phyloP scores from a whole-genome alignment of 2,329 filamentous ascomycete species.

The Cercospora sojina region DNA sequence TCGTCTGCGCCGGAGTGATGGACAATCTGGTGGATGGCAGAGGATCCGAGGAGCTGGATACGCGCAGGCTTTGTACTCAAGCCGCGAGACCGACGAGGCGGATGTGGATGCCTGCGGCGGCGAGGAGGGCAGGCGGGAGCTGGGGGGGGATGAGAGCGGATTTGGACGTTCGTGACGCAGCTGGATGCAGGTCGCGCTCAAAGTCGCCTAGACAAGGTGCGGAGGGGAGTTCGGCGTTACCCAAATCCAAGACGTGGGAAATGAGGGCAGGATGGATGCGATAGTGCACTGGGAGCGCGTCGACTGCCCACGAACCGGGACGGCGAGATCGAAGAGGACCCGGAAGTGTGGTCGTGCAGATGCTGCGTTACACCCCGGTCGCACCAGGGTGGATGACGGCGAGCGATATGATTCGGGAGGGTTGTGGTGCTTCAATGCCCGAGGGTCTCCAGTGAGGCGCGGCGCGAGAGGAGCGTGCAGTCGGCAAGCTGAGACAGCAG shows the following conservation, averaged over 20 bases:
- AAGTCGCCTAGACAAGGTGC: constrained; percentile 45
- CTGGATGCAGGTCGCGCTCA: constrained; percentile 45
- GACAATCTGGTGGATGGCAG: constrained; percentile 31
- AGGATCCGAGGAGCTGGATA: constrained; percentile 36
- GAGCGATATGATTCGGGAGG: constrained; percentile 27
- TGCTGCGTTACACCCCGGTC: constrained; percentile 44
- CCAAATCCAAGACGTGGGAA: constrained; percentile 37
- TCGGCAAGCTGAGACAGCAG: constrained; percentile 13
- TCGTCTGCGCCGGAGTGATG: constrained; percentile 20
- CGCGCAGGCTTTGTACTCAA: constrained; percentile 40
- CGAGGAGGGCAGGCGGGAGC: constrained; percentile 26
- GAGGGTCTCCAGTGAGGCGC: constrained; percentile 33
- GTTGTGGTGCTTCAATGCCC: constrained; percentile 41
- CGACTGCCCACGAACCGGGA: constrained; percentile 35
- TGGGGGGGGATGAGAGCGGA: constrained; percentile 26
- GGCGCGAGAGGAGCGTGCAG: constrained; percentile 30
- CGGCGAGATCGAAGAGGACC: constrained; percentile 42
- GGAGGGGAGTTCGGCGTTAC: constrained; percentile 41
- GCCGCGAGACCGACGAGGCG: constrained; percentile 33
- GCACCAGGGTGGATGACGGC: constrained; percentile 32
- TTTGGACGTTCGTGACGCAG: constrained; percentile 41
- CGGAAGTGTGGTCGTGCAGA: constrained; percentile 51
- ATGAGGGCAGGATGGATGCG: constrained; percentile 40
- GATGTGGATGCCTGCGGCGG: constrained; percentile 29
- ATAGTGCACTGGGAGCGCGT: background rate